Conservation (phyloP, 495 filamentous ascomycete species). For the Cryomyces minteri region DNA sequence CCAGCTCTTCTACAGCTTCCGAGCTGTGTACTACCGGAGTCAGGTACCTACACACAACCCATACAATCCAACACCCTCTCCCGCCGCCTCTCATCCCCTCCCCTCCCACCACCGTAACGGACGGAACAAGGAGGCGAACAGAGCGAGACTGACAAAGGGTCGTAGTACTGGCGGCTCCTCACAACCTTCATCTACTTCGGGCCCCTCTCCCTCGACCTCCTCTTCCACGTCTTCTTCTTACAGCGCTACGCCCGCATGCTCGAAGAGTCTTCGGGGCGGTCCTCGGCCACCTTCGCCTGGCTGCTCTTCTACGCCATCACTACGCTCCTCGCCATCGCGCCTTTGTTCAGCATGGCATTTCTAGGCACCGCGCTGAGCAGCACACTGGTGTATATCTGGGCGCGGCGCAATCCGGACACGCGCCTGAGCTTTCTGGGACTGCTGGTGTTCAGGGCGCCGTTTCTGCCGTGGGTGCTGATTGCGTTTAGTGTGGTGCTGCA, state of each 20-base stretch:
- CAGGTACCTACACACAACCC: conserved; percentile 25
- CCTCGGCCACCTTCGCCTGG: conserved; percentile 88
- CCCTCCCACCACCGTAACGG: no score
- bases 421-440: conserved; percentile 80
- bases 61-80: no score
- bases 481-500: conserved; percentile 74
- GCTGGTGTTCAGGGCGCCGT: conserved; percentile 82
- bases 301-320: conserved; percentile 67
- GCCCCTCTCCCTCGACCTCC: conserved; percentile 77
- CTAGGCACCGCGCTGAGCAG: conserved; percentile 79
- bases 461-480: conserved; percentile 93
- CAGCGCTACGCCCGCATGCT: conserved; percentile 91
- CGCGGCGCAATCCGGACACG: conserved; percentile 80
- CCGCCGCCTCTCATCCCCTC: no score
- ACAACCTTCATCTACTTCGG: conserved; percentile 97
- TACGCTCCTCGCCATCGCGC: conserved; percentile 61
- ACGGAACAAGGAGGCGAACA: no score
- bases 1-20: conserved; percentile 92
- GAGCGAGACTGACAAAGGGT: background rate
- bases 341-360: conserved; percentile 74
- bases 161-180: conserved; percentile 83
- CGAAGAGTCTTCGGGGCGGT: conserved; percentile 80
- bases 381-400: conserved; percentile 96
- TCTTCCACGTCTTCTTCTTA: conserved; percentile 98
- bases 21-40: conserved; percentile 71